Evolutionary conservation across 2,329 filamentous ascomycete species (phyloP).

Genomic region (Paecilomyces dactylethromorphus): DNA sequence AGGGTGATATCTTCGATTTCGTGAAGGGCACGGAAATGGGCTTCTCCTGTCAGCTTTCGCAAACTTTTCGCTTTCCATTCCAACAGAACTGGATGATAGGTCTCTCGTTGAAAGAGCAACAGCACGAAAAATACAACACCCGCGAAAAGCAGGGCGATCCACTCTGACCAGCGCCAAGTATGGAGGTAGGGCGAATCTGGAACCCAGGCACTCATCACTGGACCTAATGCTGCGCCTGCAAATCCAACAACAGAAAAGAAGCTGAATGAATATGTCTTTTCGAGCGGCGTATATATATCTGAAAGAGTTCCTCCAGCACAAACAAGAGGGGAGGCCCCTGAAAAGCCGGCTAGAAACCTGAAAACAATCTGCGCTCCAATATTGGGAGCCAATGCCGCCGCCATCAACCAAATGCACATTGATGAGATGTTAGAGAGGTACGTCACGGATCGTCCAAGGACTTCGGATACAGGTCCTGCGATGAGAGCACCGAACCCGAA

Average conservation of each 20-base stretch:
- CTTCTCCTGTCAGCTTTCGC: constrained; percentile 30
- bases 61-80: constrained; percentile 34
- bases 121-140: constrained; percentile 21
- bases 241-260: constrained; percentile 41
- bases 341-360: constrained; percentile 18
- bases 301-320: constrained; percentile 36
- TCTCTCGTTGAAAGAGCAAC: constrained; percentile 42
- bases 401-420: neutral
- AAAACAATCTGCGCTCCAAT: neutral
- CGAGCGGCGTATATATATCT: constrained; percentile 16
- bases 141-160: constrained; percentile 31
- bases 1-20: neutral
- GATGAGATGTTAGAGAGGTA: neutral
- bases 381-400: neutral
- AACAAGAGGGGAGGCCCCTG: constrained; percentile 34
- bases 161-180: constrained; percentile 40
- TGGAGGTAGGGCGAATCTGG: constrained; percentile 17
- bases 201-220: constrained; percentile 40
- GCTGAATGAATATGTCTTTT: constrained; percentile 41
- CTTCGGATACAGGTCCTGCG: neutral
- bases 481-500: constrained; percentile 1
- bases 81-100: constrained; percentile 36
- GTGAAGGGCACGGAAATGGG: neutral
- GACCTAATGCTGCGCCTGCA: constrained; percentile 17
- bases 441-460: neutral